A percentile compares a stretch with the other conserved stretches of the same genome.
Evolutionary conservation across 1,139 yeast species (phyloP).

Genomic region (Groenewaldozyma sp.): DNA sequence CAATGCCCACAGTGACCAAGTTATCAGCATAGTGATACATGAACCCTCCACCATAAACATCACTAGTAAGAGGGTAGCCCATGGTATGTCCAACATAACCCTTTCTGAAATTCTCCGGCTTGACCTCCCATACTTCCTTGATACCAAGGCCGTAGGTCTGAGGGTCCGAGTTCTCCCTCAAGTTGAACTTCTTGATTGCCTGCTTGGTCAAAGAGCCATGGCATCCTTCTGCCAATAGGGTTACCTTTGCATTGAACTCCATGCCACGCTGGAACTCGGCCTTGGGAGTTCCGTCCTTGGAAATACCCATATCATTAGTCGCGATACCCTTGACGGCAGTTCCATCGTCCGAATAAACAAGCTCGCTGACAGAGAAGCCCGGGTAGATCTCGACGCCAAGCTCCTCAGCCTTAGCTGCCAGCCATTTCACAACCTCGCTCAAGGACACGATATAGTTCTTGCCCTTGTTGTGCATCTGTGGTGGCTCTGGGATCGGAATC

Average conservation of each 20-base stretch:
- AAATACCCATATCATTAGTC: constrained; percentile 83
- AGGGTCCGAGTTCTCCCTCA: constrained; percentile 57
- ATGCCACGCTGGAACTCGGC: constrained; percentile 84
- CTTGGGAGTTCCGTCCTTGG: constrained; percentile 65
- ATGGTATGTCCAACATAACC: constrained; percentile 83
- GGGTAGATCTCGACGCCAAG: constrained; percentile 92
- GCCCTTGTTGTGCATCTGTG: constrained; percentile 74
- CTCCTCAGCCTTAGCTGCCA: constrained; percentile 85
- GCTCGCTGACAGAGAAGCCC: constrained; percentile 79
- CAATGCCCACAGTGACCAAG: constrained; percentile 80
- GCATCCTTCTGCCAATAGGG: constrained; percentile 93
- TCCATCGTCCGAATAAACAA: constrained; percentile 50
- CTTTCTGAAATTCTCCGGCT: constrained; percentile 64
- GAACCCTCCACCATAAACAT: constrained; percentile 92
- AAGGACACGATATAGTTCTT: constrained; percentile 73
- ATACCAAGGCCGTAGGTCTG: constrained; percentile 95
- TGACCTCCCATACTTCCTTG: constrained; percentile 97
- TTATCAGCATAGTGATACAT: constrained; percentile 95
- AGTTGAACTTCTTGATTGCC: constrained; percentile 55
- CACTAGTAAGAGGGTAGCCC: constrained; percentile 74
- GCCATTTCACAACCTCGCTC: constrained; percentile 69
- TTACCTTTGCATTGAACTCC: constrained; percentile 87
- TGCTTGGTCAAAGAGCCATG: constrained; percentile 87
- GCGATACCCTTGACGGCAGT: constrained; percentile 77
- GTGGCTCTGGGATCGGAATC: constrained; percentile 82